These are phyloP conservation scores for Beauveria bassiana DNA, from an alignment of 2,329 filamentous ascomycete genomes.

Conservation along the genomic window DNA sequence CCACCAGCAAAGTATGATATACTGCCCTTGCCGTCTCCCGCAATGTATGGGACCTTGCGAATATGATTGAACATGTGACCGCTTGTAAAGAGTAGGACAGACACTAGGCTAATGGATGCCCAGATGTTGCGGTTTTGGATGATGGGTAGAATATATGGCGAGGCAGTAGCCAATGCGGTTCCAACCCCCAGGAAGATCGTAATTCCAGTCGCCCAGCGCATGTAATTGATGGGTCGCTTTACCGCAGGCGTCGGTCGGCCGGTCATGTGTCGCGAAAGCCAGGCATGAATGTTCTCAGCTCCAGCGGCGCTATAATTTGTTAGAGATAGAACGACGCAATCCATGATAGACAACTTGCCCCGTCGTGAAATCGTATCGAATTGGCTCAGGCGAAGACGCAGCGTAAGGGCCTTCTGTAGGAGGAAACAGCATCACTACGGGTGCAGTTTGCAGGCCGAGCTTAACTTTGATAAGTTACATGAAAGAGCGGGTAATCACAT, in stretches of 20 bases:
- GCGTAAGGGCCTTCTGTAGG: conserved; percentile 79
- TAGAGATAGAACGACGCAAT: conserved; percentile 5
- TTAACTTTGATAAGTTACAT: conserved; percentile 28
- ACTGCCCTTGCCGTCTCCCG: conserved; percentile 74
- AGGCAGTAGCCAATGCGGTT: conserved; percentile 63
- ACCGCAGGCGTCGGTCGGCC: conserved; percentile 70
- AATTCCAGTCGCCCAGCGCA: conserved; percentile 60
- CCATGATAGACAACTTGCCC: conserved; percentile 48
- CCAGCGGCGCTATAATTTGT: conserved; percentile 49
- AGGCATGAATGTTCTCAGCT: conserved; percentile 71
- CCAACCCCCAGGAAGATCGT: conserved; percentile 62
- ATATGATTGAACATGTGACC: conserved; percentile 99
- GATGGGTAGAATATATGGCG: conserved; percentile 72
- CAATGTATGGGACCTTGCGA: conserved; percentile 87
- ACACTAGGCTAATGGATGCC: conserved; percentile 82
- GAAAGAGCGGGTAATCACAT: neutral
- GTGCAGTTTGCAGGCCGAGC: conserved; percentile 91
- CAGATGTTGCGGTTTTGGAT: conserved; percentile 88
- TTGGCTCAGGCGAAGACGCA: conserved; percentile 56
- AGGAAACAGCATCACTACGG: conserved; percentile 79
- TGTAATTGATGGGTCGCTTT: conserved; percentile 79
- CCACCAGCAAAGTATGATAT: conserved; percentile 85
- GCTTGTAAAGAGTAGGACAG: conserved; percentile 85
- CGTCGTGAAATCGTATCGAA: conserved; percentile 76
- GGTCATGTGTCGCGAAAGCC: conserved; percentile 73